Evolutionary conservation across 1,139 yeast species (phyloP).

Genomic region (Yarrowia galli): DNA sequence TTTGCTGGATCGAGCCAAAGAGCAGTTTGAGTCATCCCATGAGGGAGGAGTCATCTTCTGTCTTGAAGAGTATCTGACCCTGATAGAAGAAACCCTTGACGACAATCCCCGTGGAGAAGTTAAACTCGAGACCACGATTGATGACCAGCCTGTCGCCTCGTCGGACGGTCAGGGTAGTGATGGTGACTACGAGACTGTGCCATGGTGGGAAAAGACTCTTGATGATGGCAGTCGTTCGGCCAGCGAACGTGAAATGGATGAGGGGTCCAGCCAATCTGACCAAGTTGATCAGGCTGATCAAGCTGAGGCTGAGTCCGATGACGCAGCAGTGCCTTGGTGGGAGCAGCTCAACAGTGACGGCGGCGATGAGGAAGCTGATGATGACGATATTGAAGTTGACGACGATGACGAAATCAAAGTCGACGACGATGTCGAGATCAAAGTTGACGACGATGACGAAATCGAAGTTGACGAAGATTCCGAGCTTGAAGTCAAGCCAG

Average conservation of each 20-base stretch:
- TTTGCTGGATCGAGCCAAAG: not conserved
- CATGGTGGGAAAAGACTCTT: conserved; percentile 1
- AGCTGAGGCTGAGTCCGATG: not conserved
- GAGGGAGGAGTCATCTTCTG: not conserved
- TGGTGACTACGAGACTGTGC: not conserved
- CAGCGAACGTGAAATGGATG: not conserved
- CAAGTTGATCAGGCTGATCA: not conserved
- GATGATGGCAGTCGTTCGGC: not conserved
- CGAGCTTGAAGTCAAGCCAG: not conserved
- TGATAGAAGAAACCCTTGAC: not conserved
- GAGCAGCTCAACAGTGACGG: conserved; percentile 16
- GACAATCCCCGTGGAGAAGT: not conserved
- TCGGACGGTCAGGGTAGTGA: not conserved
- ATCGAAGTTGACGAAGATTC: not conserved
- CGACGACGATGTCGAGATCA: not conserved
- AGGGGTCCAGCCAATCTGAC: not conserved
- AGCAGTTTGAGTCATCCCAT: not conserved
- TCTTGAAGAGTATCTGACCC: not conserved
- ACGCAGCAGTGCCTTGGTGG: conserved; percentile 26
- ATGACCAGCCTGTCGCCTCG: not conserved
- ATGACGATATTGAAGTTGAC: conserved; percentile 4
- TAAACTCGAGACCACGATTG: not conserved
- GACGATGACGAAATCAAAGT: conserved; percentile 1
- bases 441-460: not conserved
- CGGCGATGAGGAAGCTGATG: not conserved